phyloP scores from a whole-genome alignment of 2,329 filamentous ascomycete species.

The Cercospora zeae-maydis region DNA sequence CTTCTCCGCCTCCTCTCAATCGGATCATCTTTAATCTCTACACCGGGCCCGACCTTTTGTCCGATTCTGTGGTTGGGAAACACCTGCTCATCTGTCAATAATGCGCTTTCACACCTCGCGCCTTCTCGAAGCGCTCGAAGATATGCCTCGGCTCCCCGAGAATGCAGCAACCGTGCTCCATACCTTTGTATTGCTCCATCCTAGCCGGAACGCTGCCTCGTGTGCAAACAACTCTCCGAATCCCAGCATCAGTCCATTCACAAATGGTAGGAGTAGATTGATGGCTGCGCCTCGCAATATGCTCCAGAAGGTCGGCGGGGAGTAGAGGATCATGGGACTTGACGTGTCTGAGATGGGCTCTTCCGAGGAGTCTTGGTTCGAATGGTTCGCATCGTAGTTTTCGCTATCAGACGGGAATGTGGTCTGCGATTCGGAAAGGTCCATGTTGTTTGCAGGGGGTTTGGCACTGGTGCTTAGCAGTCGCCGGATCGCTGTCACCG shows the following conservation, averaged over 20 bases:
- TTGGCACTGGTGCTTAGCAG: conserved; percentile 3
- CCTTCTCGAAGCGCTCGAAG: not conserved
- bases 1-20: conserved; percentile 52
- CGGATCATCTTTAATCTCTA: conserved; percentile 71
- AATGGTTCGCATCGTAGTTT: conserved; percentile 63
- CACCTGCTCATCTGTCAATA: conserved; percentile 43
- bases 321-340: conserved; percentile 77
- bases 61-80: conserved; percentile 59
- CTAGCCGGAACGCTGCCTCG: conserved; percentile 86
- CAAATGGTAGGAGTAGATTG: conserved; percentile 89
- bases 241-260: conserved; percentile 97
- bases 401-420: conserved; percentile 81
- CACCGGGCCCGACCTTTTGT: conserved; percentile 71
- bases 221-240: conserved; percentile 97
- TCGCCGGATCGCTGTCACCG: not conserved
- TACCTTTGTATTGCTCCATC: conserved; percentile 94
- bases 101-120: conserved; percentile 3
- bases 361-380: conserved; percentile 51
- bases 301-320: conserved; percentile 81
- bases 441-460: conserved; percentile 31
- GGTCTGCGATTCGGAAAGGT: conserved; percentile 66
- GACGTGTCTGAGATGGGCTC: conserved; percentile 60
- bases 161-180: conserved; percentile 27
- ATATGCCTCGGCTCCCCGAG: not conserved
- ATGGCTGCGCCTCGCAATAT: conserved; percentile 85